A percentile compares a stretch with the other conserved stretches of the same genome.
These are phyloP conservation scores for Trichophyton verrucosum DNA, from an alignment of 2,329 filamentous ascomycete genomes.

Conservation along the genomic window DNA sequence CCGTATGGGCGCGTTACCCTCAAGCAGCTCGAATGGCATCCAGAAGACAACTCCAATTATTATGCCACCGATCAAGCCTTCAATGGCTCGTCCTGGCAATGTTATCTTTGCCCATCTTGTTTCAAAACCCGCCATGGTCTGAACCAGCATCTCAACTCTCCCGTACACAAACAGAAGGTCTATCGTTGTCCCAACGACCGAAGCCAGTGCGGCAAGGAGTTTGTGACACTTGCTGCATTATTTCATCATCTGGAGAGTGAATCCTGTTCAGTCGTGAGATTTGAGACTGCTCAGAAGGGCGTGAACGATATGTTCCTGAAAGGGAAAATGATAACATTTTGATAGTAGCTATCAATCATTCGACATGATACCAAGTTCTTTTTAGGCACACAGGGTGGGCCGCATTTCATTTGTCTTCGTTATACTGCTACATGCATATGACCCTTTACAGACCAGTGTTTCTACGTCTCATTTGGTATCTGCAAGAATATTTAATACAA, in stretches of 20 bases:
- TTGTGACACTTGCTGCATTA: conserved; percentile 29
- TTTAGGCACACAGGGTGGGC: no score
- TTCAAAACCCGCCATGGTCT: conserved; percentile 28
- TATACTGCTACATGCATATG: no score
- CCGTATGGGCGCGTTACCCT: conserved; percentile 39
- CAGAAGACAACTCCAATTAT: conserved; percentile 20
- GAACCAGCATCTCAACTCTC: background rate
- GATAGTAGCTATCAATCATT: background rate
- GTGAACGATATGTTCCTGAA: conserved; percentile 12
- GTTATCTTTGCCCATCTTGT: conserved; percentile 41
- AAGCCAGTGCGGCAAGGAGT: conserved; percentile 25
- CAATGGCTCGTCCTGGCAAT: conserved; percentile 39
- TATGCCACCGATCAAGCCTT: conserved; percentile 32
- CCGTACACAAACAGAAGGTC: conserved; percentile 32
- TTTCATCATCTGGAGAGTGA: conserved; percentile 39
- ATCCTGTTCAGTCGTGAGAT: conserved; percentile 29
- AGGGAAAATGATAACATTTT: conserved; percentile 9
- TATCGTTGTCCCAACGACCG: conserved; percentile 34
- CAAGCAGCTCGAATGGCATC: conserved; percentile 38
- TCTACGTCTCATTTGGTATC: no score
- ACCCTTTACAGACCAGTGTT: no score
- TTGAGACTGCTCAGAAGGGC: conserved; percentile 28
- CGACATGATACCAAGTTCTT: background rate
- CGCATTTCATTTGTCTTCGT: no score
- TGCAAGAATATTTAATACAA: no score